phyloP scores from a whole-genome alignment of 108 stramenopile genomes.

The Bacterosira constricta region DNA sequence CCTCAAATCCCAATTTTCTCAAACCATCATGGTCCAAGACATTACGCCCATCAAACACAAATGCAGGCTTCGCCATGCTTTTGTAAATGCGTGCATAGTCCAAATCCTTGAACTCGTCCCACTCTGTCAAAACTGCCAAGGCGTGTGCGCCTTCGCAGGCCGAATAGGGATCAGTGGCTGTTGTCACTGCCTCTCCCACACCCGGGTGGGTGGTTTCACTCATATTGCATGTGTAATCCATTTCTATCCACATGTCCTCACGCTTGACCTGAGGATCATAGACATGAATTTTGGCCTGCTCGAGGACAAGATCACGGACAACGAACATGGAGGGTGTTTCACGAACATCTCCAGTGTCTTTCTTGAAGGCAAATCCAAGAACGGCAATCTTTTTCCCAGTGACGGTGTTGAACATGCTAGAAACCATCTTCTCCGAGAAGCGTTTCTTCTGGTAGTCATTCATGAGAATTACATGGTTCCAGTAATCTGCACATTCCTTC shows the following conservation, averaged over 20 bases:
- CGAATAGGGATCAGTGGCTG: slow-evolving; percentile 84
- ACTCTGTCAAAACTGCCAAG: slow-evolving; percentile 97
- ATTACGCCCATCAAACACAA: slow-evolving; percentile 98
- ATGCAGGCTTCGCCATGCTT: slow-evolving; percentile 98
- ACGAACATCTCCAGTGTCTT: slow-evolving; percentile 99
- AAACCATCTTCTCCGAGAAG: slow-evolving; percentile 95
- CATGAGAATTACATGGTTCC: slow-evolving; percentile 98
- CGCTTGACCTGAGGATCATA: slow-evolving; percentile 98
- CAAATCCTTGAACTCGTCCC: slow-evolving; percentile 98
- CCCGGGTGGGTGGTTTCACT: slow-evolving; percentile 82
- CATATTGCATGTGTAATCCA: slow-evolving; percentile 96
- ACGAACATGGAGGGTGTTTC: slow-evolving; percentile 99
- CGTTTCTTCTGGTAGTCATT: slow-evolving; percentile 99
- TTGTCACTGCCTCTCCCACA: slow-evolving; percentile 81
- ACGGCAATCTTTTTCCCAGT: slow-evolving; percentile 99
- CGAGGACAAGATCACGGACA: slow-evolving; percentile 92
- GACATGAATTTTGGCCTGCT: slow-evolving; percentile 92
- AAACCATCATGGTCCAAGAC: slow-evolving; percentile 89
- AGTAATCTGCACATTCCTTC: slow-evolving; percentile 97
- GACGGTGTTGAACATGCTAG: slow-evolving; percentile 98
- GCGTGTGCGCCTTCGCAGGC: slow-evolving; percentile 97
- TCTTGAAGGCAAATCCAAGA: slow-evolving; percentile 99
- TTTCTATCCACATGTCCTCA: slow-evolving; percentile 97
- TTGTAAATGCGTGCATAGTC: slow-evolving; percentile 93
- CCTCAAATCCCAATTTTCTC: slow-evolving; percentile 98